Evolutionary conservation across 2,329 filamentous ascomycete genomes (phyloP), one percentile per base, ranked within the genome.

Genomic region (Chrysoporthe austroafricana): DNA sequence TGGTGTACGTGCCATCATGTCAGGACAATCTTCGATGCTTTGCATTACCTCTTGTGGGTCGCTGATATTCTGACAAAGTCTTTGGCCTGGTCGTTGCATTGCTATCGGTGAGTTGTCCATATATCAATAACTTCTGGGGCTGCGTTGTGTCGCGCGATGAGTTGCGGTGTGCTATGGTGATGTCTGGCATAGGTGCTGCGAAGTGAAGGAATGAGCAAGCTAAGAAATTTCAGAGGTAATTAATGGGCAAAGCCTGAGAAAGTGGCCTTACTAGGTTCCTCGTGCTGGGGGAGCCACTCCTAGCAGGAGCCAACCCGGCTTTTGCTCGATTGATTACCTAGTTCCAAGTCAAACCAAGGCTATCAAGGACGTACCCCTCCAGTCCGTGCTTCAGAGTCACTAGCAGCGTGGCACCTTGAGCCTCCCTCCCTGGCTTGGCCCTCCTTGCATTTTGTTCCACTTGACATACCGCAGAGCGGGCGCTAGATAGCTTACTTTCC

Each of bases 141-240:
- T 14, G 44, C 44, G 44, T 5, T 13, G 18, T 46, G 7, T 46
- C 4, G 13, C 8, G 4, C 2, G 44, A 46, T 46, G 14, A 46
- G 44, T 46, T 11, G 11, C 18, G 44, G 8, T 46, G 44, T 14
- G 11, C 14, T 8, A 13, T 46, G 44, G 4, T 46, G 44, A 16
- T 46, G 44, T 13, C 9, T 39, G 9, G 36, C 6, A 39, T 39
- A 39, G 36, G 44, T 52, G 4, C 63, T 63, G 66, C 43, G 62
- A 54, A 52, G 48, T 65, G 56, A 60, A 65, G 54, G 43, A 68
- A 61, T 62, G 62, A 68, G 66, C 62, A 62, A 64, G 62, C 66
- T 62, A 62, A 62, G 66, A 65, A 65, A 68, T 68, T 57, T 68
- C 36, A 58, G 43, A 44, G 39, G 36, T 5, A 39, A 26, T 26